Base-by-base conservation (phyloP, 2,329 filamentous ascomycete species). In the Calonectria montana region DNA sequence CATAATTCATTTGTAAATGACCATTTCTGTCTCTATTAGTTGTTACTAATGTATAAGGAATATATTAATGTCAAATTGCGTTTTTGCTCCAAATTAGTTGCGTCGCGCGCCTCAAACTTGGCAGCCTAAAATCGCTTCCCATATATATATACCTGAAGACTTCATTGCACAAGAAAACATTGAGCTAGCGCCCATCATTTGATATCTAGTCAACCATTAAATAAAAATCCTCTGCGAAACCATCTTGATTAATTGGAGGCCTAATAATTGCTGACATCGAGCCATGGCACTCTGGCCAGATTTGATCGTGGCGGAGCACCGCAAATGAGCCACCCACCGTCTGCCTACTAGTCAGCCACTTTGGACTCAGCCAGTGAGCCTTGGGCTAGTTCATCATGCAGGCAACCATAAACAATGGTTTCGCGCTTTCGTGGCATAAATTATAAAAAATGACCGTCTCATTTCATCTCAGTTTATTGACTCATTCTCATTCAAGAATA, bases 301-400 rank as follows among this genome's bases (percentile, higher is more conserved):
- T 48, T 25, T 23, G 55, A 23, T 57, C 47, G 65, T 62, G 65
- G 50, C 65, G 65, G 65, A 59, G 65, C 65, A 25, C 8, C 3
- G 8, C 23, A n/a, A 16, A 39, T 45, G 39, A 62, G 39, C 37
- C 57, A 45, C 23, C 7, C 59, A 2, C 43, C 43, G n/a, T 23
- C 43, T 21, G 13, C 8, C 53, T 39, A 10, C 31, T 59, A 59
- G 53, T 39, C 53, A 39, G 53, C 53, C 53, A 57, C 35, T 39
- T 59, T 59, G 13, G 37, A 39, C 37, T 31, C 31, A 39, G 50
- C 12, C 29, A 37, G 50, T 63, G 53, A 67, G 63, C 68, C 68
- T 70, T 47, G 43, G 43, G 43, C 47, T 66, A 57, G 67, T 43
- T 18, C 45, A n/a, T 21, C 29, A 23, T 12, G 53, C 45, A 70